A percentile compares a stretch with the other conserved stretches of the same genome.
Evolutionary conservation across 768 basidiomycete species (phyloP).

Genomic region (Cystobasidium ongulense): DNA sequence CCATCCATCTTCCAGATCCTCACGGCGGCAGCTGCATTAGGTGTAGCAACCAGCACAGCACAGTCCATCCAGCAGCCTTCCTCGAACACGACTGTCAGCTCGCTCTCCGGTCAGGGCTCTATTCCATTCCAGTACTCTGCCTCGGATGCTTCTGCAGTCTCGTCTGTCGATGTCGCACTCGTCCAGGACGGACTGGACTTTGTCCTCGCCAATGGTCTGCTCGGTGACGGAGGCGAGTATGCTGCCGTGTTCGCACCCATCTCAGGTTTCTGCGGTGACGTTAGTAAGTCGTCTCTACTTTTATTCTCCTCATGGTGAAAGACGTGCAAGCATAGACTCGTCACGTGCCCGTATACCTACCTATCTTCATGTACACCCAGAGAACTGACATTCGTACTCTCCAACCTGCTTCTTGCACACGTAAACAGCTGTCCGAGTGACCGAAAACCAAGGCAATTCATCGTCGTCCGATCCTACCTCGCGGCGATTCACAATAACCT

Average conservation of each 20-base stretch:
- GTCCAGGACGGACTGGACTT: neutral
- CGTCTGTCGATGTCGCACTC: neutral
- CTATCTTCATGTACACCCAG: too few species aligned
- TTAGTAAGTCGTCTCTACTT: neutral
- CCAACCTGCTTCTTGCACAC: too few species aligned
- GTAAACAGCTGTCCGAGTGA: neutral
- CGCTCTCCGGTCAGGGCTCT: neutral
- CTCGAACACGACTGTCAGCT: neutral
- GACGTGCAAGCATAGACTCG: neutral
- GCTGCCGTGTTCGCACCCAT: neutral
- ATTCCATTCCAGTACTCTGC: neutral
- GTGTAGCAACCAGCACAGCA: neutral
- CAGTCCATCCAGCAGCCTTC: neutral
- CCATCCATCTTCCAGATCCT: too few species aligned
- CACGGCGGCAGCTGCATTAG: neutral
- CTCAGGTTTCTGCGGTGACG: neutral
- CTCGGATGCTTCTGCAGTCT: neutral
- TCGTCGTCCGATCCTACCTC: neutral
- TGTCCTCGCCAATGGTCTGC: constrained; percentile 7
- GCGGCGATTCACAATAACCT: neutral
- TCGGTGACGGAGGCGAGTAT: neutral
- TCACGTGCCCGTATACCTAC: too few species aligned
- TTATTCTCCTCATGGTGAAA: too few species aligned
- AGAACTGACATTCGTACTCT: too few species aligned
- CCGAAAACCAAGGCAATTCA: neutral